Conservation (phyloP, 768 basidiomycete species). For the Clitopilus passeckerianus region DNA sequence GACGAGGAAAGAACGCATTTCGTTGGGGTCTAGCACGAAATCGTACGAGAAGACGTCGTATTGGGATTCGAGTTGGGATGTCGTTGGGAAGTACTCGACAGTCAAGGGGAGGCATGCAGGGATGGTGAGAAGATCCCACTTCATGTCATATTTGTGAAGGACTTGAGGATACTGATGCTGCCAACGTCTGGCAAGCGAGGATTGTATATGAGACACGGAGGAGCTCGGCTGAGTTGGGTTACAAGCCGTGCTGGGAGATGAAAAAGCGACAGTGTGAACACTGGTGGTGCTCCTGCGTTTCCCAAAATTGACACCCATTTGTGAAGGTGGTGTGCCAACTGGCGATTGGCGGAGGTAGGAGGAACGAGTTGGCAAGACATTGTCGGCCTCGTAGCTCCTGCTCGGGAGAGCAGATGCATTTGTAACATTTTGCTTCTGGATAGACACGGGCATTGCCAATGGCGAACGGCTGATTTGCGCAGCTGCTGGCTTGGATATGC, state of each 20-base stretch:
- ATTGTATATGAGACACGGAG: slow-evolving; percentile 55
- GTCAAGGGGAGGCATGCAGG: slow-evolving; percentile 89
- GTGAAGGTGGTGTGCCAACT: slow-evolving; percentile 63
- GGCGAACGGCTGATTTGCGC: slow-evolving; percentile 28
- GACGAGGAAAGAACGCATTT: slow-evolving; percentile 86
- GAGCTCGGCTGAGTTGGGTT: slow-evolving; percentile 68
- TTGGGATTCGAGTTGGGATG: slow-evolving; percentile 65
- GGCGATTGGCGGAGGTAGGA: slow-evolving; percentile 58
- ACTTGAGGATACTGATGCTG: slow-evolving; percentile 78
- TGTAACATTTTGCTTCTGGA: slow-evolving; percentile 25
- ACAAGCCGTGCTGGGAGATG: slow-evolving; percentile 41
- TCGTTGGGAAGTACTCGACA: slow-evolving; percentile 81
- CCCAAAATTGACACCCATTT: slow-evolving; percentile 46
- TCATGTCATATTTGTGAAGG: slow-evolving; percentile 77
- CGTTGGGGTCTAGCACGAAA: slow-evolving; percentile 78
- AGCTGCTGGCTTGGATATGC: slow-evolving; percentile 26
- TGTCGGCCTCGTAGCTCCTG: slow-evolving; percentile 59
- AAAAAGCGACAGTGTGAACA: slow-evolving; percentile 29
- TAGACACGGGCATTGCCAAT: slow-evolving; percentile 31
- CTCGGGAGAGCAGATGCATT: slow-evolving; percentile 39
- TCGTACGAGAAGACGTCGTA: slow-evolving; percentile 87
- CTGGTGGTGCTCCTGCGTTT: slow-evolving; percentile 50
- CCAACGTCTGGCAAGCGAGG: slow-evolving; percentile 84
- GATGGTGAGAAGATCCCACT: slow-evolving; percentile 85
- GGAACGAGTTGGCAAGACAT: slow-evolving; percentile 34